Evolutionary conservation across 371 early-diverging fungal genomes (phyloP).

Genomic region (Amoeboaphelidium occidentale): DNA sequence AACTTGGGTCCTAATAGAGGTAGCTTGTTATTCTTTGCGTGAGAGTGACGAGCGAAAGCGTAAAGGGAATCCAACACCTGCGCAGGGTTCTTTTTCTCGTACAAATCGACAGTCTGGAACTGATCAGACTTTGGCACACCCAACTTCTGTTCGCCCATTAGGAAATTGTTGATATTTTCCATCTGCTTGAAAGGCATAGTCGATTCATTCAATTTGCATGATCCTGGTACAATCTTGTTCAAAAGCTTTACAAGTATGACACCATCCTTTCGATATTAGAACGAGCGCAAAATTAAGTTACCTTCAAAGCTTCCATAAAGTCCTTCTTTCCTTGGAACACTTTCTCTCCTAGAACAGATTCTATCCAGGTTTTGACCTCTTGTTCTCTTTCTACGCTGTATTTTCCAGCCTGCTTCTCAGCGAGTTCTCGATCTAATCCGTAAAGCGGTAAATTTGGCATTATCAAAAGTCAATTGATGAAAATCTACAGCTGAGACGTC

Average conservation of each 20-base stretch:
- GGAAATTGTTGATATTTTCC: slow-evolving; percentile 66
- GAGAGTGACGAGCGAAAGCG: neutral
- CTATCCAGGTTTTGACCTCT: slow-evolving; percentile 36
- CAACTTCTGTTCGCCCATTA: slow-evolving; percentile 31
- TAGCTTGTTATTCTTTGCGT: neutral
- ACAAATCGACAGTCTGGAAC: slow-evolving; percentile 76
- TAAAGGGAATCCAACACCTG: slow-evolving; percentile 19
- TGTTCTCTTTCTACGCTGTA: slow-evolving; percentile 27
- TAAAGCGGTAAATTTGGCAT: no score
- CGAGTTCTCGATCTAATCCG: slow-evolving; percentile 14
- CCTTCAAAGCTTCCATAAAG: slow-evolving; percentile 16
- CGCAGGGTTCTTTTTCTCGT: slow-evolving; percentile 54
- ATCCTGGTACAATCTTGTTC: slow-evolving; percentile 26
- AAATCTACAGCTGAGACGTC: no score
- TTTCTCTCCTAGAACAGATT: slow-evolving; percentile 25
- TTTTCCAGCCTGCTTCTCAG: slow-evolving; percentile 25
- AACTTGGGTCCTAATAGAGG: slow-evolving; percentile 40
- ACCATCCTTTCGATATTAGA: slow-evolving; percentile 48
- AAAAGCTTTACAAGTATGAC: slow-evolving; percentile 52
- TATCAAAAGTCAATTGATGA: no score
- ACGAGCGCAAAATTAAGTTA: neutral
- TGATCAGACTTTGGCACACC: slow-evolving; percentile 56
- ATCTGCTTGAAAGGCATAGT: slow-evolving; percentile 57
- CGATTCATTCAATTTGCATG: slow-evolving; percentile 29
- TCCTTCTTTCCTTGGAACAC: slow-evolving; percentile 17